Evolutionary conservation across 73 alveolate species (phyloP).

Genomic region (Durusdinium trenchii): DNA sequence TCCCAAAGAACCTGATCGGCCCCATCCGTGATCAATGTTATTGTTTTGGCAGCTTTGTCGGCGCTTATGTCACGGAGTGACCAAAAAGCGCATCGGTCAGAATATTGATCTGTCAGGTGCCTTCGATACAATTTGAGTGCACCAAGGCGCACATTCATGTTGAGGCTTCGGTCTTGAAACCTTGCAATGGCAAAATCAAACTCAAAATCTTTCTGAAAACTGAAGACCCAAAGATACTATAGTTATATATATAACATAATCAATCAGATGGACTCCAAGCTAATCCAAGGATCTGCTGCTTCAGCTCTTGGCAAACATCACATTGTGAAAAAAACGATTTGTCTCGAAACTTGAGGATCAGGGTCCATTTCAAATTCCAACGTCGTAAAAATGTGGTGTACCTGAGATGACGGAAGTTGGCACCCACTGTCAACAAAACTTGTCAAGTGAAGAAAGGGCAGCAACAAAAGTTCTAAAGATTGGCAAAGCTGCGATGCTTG

Average conservation of each 20-base stretch:
- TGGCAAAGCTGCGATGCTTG: background rate
- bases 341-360: conserved; percentile 31
- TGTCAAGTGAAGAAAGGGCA: background rate
- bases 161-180: conserved; percentile 3
- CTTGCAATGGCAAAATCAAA: background rate
- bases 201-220: background rate
- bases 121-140: conserved; percentile 5
- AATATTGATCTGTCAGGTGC: background rate
- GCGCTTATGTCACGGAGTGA: background rate
- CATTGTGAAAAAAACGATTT: conserved; percentile 14
- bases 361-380: conserved; percentile 17
- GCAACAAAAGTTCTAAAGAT: background rate
- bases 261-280: background rate
- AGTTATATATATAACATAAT: background rate
- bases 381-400: conserved; percentile 21
- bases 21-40: background rate
- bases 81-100: conserved; percentile 44
- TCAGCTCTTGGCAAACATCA: conserved; percentile 40
- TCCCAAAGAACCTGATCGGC: background rate
- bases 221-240: background rate
- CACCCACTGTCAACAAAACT: background rate
- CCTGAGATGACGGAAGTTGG: background rate
- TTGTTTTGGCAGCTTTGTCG: background rate
- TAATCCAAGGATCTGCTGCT: background rate
- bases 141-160: conserved; percentile 5